These are phyloP conservation scores for Ophiostoma sp. DNA, from an alignment of 2,329 filamentous ascomycete species.

Conservation along the genomic window DNA sequence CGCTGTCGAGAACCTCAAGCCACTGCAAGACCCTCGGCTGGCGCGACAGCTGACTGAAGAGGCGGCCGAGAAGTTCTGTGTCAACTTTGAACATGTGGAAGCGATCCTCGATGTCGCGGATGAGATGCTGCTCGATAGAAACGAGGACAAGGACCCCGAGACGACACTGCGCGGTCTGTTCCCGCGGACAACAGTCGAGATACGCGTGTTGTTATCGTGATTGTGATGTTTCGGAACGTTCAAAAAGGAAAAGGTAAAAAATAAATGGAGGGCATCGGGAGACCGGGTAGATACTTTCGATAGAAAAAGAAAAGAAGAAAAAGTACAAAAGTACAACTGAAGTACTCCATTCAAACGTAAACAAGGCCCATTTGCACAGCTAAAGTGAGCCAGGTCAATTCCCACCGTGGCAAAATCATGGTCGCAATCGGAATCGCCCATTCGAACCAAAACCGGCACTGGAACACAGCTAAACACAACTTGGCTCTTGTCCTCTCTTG, in stretches of 20 bases:
- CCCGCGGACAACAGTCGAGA: conserved; percentile 61
- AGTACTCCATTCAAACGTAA: not conserved
- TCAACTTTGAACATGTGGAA: conserved; percentile 71
- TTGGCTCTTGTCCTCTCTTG: not conserved
- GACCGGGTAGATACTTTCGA: not conserved
- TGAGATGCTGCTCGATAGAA: conserved; percentile 35
- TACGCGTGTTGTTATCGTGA: conserved; percentile 59
- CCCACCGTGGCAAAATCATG: not conserved
- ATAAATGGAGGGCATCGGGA: not conserved
- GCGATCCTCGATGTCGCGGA: conserved; percentile 49
- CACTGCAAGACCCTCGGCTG: conserved; percentile 69
- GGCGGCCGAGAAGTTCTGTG: conserved; percentile 80
- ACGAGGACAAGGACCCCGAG: conserved; percentile 33
- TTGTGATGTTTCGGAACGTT: too few species aligned
- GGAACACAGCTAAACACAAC: not conserved
- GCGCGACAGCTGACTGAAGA: conserved; percentile 77
- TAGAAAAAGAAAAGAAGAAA: not conserved
- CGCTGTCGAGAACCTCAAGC: conserved; percentile 76
- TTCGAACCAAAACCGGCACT: not conserved
- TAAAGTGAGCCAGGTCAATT: not conserved
- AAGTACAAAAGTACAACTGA: not conserved
- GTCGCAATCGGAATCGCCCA: not conserved
- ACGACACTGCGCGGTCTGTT: conserved; percentile 48
- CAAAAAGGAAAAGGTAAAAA: not conserved
- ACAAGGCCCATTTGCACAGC: not conserved